These are phyloP conservation scores for Penicillium sp. DNA, from an alignment of 2,329 filamentous ascomycete genomes.

Conservation along the genomic window DNA sequence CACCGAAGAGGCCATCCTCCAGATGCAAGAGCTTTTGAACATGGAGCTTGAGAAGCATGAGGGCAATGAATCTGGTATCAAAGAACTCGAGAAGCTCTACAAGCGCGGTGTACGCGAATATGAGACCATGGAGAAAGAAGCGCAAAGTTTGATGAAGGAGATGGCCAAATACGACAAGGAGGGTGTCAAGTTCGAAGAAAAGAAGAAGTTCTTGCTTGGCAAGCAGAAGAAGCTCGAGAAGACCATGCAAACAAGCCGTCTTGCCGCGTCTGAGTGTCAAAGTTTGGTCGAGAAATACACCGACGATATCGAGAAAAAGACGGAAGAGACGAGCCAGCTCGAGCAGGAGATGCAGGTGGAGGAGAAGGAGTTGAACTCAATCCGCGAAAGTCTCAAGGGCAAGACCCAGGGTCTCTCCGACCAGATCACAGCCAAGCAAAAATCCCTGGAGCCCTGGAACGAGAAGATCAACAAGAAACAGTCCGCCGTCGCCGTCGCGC, in stretches of 20 bases:
- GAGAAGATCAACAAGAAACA: slow-evolving; percentile 96
- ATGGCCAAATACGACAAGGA: slow-evolving; percentile 93
- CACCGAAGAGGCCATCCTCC: slow-evolving; percentile 80
- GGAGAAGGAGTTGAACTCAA: slow-evolving; percentile 73
- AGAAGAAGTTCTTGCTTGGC: slow-evolving; percentile 83
- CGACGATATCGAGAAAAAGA: slow-evolving; percentile 71
- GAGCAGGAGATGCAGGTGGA: slow-evolving; percentile 72
- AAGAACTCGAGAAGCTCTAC: slow-evolving; percentile 78
- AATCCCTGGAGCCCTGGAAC: slow-evolving; percentile 90
- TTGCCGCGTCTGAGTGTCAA: slow-evolving; percentile 66
- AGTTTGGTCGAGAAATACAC: slow-evolving; percentile 72
- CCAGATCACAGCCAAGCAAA: slow-evolving; percentile 86
- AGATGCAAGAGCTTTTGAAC: slow-evolving; percentile 82
- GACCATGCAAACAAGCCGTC: slow-evolving; percentile 69
- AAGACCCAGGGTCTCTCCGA: slow-evolving; percentile 95
- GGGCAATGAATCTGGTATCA: slow-evolving; percentile 84
- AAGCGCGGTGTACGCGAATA: slow-evolving; percentile 77
- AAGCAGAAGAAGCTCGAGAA: slow-evolving; percentile 97
- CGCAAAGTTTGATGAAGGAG: slow-evolving; percentile 74
- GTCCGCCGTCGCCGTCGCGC: slow-evolving; percentile 86
- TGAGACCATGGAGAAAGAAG: slow-evolving; percentile 74
- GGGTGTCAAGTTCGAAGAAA: slow-evolving; percentile 94
- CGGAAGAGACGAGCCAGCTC: slow-evolving; percentile 66
- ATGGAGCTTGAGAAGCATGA: slow-evolving; percentile 86
- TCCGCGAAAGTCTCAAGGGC: slow-evolving; percentile 82